Evolutionary conservation across 1,284 basidiomycete species (phyloP), one percentile per base, ranked within the genome.

Genomic region (Exsudoporus floridanus): DNA sequence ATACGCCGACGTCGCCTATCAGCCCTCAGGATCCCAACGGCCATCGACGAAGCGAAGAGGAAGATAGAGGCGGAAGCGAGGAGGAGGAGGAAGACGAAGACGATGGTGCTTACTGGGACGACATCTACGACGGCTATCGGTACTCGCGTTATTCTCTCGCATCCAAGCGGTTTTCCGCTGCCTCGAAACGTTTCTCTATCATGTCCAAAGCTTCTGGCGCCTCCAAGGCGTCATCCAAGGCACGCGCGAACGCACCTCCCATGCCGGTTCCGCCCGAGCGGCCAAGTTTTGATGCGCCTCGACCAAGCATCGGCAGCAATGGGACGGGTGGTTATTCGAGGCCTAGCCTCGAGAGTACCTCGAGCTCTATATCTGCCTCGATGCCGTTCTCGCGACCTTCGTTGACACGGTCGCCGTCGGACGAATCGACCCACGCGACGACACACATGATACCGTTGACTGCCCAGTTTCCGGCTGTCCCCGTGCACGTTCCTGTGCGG

Each of bases 41-140:
- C 13, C 28, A 41, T 34, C 25, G 7, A n/a, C 54, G 18, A 44
- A 14, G 30, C 1, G 49, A 42, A 37, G 46, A 58, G 34, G 59
- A 53, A 31, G 53, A 28, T 3, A 53, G 31, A 27, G 50, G 46
- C 10, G 55, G 36, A 38, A 40, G 53, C 23, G 63, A 57, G 3
- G 60, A 13, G 30, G 30, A 14, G 53, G 5, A 42, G 3, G 64
- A 64, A 40, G 61, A 58, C 1, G 56, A 59, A 35, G 71, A 71
- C 42, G 74, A 72, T n/a, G 73, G 72, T 16, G 78, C 73, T 27
- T 77, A 80, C 54, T 86, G 83, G 79, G 83, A 86, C 51, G 84
- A 87, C 58, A 87, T 89, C 46, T 89, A 88, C 59, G 86, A 89
- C 62, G 79, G 85, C 56, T 89, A 89, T 61, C 78, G 85, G 3